These are phyloP conservation scores for Citeromyces siamensis DNA, from an alignment of 1,139 yeast species.

Conservation along the genomic window DNA sequence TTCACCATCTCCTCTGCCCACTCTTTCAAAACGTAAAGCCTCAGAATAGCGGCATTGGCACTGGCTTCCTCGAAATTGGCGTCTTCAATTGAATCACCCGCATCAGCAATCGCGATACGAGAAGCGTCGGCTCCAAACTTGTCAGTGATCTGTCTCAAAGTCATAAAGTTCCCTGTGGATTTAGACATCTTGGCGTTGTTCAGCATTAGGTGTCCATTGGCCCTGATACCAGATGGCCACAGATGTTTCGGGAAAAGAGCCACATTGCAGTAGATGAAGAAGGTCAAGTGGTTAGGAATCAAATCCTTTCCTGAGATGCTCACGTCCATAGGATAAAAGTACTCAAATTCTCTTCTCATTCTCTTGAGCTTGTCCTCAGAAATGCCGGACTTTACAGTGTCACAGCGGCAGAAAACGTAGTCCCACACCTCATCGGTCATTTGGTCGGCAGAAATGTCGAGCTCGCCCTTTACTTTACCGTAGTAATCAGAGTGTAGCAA, in stretches of 20 bases:
- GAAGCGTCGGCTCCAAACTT: constrained; percentile 98
- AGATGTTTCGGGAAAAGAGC: constrained; percentile 81
- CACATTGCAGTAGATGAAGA: constrained; percentile 85
- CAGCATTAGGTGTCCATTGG: constrained; percentile 89
- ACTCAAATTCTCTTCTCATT: constrained; percentile 89
- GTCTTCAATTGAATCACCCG: constrained; percentile 96
- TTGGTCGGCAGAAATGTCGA: constrained; percentile 67
- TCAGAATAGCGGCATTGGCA: constrained; percentile 95
- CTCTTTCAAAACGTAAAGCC: constrained; percentile 85
- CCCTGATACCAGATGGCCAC: constrained; percentile 95
- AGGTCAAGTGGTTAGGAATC: constrained; percentile 94
- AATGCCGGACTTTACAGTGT: constrained; percentile 44
- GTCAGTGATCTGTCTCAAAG: constrained; percentile 69
- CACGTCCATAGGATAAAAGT: constrained; percentile 86
- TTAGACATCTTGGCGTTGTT: constrained; percentile 98
- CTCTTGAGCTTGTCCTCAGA: constrained; percentile 54
- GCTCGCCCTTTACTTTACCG: constrained; percentile 65
- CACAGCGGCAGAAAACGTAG: constrained; percentile 70
- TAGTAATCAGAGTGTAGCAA: constrained; percentile 79
- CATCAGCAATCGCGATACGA: constrained; percentile 96
- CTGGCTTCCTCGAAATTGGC: constrained; percentile 96
- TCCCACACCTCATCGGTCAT: constrained; percentile 94
- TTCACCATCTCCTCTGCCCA: constrained; percentile 78
- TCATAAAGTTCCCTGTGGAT: constrained; percentile 95
- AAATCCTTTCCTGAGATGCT: constrained; percentile 95